Evolutionary conservation across 257 asterid genomes (phyloP).

Genomic region (Prunella vulgaris): DNA sequence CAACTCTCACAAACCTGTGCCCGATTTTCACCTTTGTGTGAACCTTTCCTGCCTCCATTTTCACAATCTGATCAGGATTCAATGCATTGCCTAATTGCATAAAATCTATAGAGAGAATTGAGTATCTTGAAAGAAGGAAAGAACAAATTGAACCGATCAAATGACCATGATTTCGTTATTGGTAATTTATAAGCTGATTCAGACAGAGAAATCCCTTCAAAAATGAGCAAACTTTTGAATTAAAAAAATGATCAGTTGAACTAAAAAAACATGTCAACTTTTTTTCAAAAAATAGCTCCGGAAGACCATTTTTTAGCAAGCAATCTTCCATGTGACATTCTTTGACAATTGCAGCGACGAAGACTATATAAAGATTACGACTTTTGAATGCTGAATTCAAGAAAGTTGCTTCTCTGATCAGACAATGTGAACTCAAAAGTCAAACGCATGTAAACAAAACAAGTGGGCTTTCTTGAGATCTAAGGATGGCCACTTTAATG

Average conservation of each 20-base stretch:
- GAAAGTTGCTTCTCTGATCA: no score
- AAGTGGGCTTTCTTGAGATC: slow-evolving; percentile 30
- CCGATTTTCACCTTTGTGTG: slow-evolving; percentile 35
- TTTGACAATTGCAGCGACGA: slow-evolving; percentile 26
- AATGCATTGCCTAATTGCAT: slow-evolving; percentile 1
- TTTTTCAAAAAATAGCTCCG: slow-evolving; percentile 11
- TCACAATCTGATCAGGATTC: slow-evolving; percentile 14
- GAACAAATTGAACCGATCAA: background rate
- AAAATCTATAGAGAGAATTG: background rate
- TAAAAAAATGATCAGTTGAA: background rate
- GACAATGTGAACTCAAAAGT: slow-evolving; percentile 14
- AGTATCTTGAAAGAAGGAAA: background rate
- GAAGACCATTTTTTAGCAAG: slow-evolving; percentile 23
- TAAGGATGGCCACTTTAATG: background rate
- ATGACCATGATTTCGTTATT: slow-evolving; percentile 3
- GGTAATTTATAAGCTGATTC: background rate
- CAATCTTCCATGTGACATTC: slow-evolving; percentile 31
- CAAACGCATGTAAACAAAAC: slow-evolving; percentile 11
- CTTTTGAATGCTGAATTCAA: slow-evolving; percentile 1
- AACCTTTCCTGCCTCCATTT: slow-evolving; percentile 34
- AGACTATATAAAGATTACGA: slow-evolving; percentile 7
- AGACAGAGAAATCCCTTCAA: slow-evolving; percentile 1
- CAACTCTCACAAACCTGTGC: slow-evolving; percentile 34
- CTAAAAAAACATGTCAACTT: background rate
- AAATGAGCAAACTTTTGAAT: slow-evolving; percentile 15